A percentile compares a stretch with the other conserved stretches of the same genome.
Evolutionary conservation across 1,284 basidiomycete species (phyloP).

Genomic region (Neotropicomus parvogracilis): DNA sequence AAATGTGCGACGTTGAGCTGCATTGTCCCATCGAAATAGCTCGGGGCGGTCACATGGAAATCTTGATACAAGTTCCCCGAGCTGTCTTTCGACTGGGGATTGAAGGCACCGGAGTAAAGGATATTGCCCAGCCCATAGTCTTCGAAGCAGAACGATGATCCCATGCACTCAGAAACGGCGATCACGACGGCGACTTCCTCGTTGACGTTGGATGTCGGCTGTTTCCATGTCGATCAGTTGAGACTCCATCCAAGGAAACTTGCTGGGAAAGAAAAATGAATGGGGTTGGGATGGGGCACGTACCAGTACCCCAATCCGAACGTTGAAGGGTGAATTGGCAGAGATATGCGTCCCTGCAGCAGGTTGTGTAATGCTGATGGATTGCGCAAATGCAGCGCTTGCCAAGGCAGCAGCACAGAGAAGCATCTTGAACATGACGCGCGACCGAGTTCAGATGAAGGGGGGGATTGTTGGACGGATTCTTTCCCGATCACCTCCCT

Average conservation of each 20-base stretch:
- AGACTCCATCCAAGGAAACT: background rate
- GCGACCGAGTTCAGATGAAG: no score
- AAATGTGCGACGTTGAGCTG: slow-evolving; percentile 1
- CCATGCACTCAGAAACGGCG: slow-evolving; percentile 35
- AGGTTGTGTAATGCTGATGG: slow-evolving; percentile 39
- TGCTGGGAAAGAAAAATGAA: background rate
- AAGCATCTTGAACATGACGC: slow-evolving; percentile 15
- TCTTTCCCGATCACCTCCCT: background rate
- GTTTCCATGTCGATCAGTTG: slow-evolving; percentile 19
- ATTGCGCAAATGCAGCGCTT: slow-evolving; percentile 38
- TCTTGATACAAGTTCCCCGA: background rate
- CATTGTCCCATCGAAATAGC: background rate
- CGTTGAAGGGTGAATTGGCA: slow-evolving; percentile 37
- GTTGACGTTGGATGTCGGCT: slow-evolving; percentile 28
- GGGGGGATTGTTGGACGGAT: background rate
- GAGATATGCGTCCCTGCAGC: slow-evolving; percentile 30
- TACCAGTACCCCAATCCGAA: slow-evolving; percentile 46
- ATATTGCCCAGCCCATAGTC: slow-evolving; percentile 38
- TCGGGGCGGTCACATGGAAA: background rate
- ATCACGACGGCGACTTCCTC: slow-evolving; percentile 46
- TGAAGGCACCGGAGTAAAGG: slow-evolving; percentile 45
- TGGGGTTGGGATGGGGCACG: slow-evolving; percentile 14
- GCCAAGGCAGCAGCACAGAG: slow-evolving; percentile 12
- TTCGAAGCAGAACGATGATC: slow-evolving; percentile 8
- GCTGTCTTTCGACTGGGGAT: slow-evolving; percentile 27